Base-by-base conservation (phyloP, 257 asterid genomes). In the Ilex aquifolium region DNA sequence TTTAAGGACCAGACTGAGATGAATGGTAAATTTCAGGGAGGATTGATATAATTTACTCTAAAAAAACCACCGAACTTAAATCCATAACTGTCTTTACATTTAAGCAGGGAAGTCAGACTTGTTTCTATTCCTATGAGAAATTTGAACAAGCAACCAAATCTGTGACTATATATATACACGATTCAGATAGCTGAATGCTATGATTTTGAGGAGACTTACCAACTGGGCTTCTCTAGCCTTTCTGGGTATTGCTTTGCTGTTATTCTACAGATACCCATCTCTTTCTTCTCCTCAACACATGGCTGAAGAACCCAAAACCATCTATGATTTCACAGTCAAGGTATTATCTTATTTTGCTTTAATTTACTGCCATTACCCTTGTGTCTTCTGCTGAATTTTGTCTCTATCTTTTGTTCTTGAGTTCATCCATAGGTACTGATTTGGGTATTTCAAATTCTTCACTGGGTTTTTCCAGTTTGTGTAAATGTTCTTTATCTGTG, bases 291-390 rank as follows among this genome's bases (percentile, higher is more conserved):
- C 76, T 66, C 27, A 30, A 54, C 31, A 42, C 4, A 69, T 75
- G 74, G 69, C 80, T 60, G 65, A 66, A 30, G 76, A 54, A 17
- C 72, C 76, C 1, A 72, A 79, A 46, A 73, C 90, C 21, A 48
- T 88, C 61, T 76, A 77, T 74, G 90, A 84, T 10, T 79, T 84
- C 69, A 80, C 86, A 57, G 95, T 86, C 17, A 82, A 86, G 92
- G 96, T 84, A 68, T 15, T 46, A 14, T 46, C 52, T 46, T 46
- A 4, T 10, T 7, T 10, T 46, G 15, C 14, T 6, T 42, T 11
- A 6, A 6, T 42, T 42, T 42, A 42, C 12, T 11, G 12, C 12
- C 12, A 42, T 42, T 6, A 6, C 7, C 12, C 12, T 10, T 46
- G 52, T 46, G 11, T 10, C 1, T 7, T 46, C n/a, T 10, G 14